Conservation (phyloP, 805 yeast species). For the Isabelozyma gotoi region DNA sequence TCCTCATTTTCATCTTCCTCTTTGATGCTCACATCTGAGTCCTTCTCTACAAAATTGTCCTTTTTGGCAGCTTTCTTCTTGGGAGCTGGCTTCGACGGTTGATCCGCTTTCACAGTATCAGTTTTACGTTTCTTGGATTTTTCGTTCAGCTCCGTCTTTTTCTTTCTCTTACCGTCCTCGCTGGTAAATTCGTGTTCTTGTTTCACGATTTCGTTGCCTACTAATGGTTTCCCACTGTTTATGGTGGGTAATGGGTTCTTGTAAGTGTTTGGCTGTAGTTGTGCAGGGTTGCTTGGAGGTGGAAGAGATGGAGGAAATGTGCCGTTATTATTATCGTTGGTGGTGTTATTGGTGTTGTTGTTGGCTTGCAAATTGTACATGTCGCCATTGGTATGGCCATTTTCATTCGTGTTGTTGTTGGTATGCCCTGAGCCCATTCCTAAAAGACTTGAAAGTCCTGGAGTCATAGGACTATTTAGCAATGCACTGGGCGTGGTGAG, state of each 20-base stretch:
- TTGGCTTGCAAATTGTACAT: slow-evolving; percentile 3
- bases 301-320: slow-evolving; percentile 3
- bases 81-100: slow-evolving; percentile 4
- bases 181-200: slow-evolving; percentile 7
- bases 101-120: slow-evolving; percentile 8
- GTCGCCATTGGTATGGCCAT: slow-evolving; percentile 5
- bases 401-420: slow-evolving; percentile 7
- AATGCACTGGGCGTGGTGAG: slow-evolving; percentile 39
- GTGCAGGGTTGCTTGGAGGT: slow-evolving; percentile 5
- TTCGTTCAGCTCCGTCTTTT: slow-evolving; percentile 4
- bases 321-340: slow-evolving; percentile 7
- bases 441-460: slow-evolving; percentile 43
- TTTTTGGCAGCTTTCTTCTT: neutral
- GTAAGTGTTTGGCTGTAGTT: slow-evolving; percentile 3
- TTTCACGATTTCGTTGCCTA: slow-evolving; percentile 5
- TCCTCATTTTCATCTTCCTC: slow-evolving; percentile 2
- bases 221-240: slow-evolving; percentile 5
- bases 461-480: slow-evolving; percentile 47
- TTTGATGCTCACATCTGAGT: neutral
- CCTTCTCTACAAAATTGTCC: slow-evolving; percentile 5
- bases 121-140: slow-evolving; percentile 4
- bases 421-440: slow-evolving; percentile 20
- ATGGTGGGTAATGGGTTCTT: neutral
- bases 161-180: slow-evolving; percentile 8
- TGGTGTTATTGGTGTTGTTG: slow-evolving; percentile 9